Percentiles rank a stretch among this genome's conserved stretches.
phyloP scores from a whole-genome alignment of 192 early-diverging fungal genomes.

The Mortierella antarctica region DNA sequence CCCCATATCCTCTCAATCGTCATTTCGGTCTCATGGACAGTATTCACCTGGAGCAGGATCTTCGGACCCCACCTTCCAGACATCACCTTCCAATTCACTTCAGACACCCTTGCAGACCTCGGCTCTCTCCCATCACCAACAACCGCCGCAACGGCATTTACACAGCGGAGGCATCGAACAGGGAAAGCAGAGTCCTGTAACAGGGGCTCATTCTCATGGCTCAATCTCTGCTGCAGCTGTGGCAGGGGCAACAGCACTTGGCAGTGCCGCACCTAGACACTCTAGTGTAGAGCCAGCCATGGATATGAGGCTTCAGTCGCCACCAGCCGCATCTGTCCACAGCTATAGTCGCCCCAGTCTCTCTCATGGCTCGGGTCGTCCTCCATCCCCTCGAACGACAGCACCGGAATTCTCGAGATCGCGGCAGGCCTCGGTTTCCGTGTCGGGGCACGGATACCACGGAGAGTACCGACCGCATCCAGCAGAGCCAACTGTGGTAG shows the following conservation, averaged over 20 bases:
- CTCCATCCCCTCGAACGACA: constrained; percentile 14
- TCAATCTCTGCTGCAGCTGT: not conserved
- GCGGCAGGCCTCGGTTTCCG: constrained; percentile 23
- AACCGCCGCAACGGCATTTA: constrained; percentile 8
- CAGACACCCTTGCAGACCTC: constrained; percentile 7
- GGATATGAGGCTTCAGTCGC: constrained; percentile 40
- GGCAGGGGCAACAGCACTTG: constrained; percentile 9
- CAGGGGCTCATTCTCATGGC: not conserved
- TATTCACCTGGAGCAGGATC: constrained; percentile 29
- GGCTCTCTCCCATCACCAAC: constrained; percentile 18
- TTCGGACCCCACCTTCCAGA: constrained; percentile 12
- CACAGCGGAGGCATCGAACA: constrained; percentile 3
- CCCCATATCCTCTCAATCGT: constrained; percentile 34
- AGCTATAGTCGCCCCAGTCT: constrained; percentile 8
- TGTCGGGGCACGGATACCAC: constrained; percentile 18
- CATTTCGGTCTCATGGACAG: constrained; percentile 27
- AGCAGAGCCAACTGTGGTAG: constrained; percentile 5
- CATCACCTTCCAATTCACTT: not conserved
- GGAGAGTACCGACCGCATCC: constrained; percentile 33
- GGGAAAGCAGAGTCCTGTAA: not conserved
- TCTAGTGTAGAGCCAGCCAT: constrained; percentile 20
- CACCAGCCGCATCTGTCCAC: constrained; percentile 12
- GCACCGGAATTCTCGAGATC: constrained; percentile 30
- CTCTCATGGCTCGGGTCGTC: not conserved
- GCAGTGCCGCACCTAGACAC: constrained; percentile 6